phyloP scores from a whole-genome alignment of 805 yeast genomes.

The Saccharomycopsis schoenii region DNA sequence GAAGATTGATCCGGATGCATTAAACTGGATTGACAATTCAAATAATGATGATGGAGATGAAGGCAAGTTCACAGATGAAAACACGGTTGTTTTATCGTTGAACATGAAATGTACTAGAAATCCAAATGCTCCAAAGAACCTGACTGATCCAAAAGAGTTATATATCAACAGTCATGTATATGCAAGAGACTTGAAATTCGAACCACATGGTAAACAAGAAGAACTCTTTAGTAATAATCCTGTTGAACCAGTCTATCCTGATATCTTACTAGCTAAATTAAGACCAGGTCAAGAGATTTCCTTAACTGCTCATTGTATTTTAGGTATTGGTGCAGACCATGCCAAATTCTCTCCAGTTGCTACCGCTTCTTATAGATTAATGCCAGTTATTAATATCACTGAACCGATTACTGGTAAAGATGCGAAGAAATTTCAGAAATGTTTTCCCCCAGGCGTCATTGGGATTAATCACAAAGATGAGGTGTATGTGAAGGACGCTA shows the following conservation, averaged over 20 bases:
- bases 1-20: constrained; percentile 79
- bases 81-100: constrained; percentile 76
- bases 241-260: constrained; percentile 75
- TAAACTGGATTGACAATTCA: constrained; percentile 69
- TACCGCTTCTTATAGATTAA: constrained; percentile 88
- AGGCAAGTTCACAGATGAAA: constrained; percentile 65
- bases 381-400: constrained; percentile 76
- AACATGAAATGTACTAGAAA: constrained; percentile 78
- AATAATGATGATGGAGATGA: constrained; percentile 45
- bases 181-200: constrained; percentile 81
- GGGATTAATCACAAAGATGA: constrained; percentile 55
- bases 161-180: constrained; percentile 81
- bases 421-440: constrained; percentile 72
- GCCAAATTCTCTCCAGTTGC: constrained; percentile 97
- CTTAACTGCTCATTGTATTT: constrained; percentile 77
- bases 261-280: constrained; percentile 81
- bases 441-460: constrained; percentile 91
- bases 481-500: constrained; percentile 79
- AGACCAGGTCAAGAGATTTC: constrained; percentile 97
- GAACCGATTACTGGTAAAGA: constrained; percentile 66
- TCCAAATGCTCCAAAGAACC: constrained; percentile 68
- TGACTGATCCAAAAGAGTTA: constrained; percentile 73
- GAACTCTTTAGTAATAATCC: constrained; percentile 59
- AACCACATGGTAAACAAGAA: constrained; percentile 82
- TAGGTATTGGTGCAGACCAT: constrained; percentile 91